Conservation (phyloP, 2,329 filamentous ascomycete species). For the Hyphodiscus sp. region DNA sequence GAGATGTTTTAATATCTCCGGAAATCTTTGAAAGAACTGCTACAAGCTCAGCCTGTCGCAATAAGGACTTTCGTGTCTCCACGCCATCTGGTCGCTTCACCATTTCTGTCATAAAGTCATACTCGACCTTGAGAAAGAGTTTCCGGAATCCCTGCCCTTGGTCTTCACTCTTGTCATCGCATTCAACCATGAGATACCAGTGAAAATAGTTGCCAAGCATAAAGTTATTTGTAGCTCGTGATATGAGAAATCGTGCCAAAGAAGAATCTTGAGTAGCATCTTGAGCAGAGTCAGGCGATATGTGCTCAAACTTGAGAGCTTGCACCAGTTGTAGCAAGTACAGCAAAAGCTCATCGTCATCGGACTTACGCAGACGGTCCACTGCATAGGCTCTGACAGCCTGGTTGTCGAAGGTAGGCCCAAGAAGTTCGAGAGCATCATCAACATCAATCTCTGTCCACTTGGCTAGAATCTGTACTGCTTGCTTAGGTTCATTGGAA, state of each 20-base stretch:
- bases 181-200: conserved; percentile 99
- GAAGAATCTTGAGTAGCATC: conserved; percentile 70
- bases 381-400: conserved; percentile 91
- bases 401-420: conserved; percentile 83
- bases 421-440: conserved; percentile 88
- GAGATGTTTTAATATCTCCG: conserved; percentile 76
- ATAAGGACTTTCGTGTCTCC: conserved; percentile 67
- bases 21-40: conserved; percentile 83
- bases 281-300: conserved; percentile 53
- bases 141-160: conserved; percentile 70
- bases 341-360: conserved; percentile 83
- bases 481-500: conserved; percentile 76
- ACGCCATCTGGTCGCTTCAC: conserved; percentile 64
- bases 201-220: conserved; percentile 91
- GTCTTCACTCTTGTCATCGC: conserved; percentile 66
- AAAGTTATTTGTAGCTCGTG: conserved; percentile 80
- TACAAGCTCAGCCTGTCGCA: conserved; percentile 85
- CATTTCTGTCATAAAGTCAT: conserved; percentile 89
- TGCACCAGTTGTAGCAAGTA: conserved; percentile 94
- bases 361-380: conserved; percentile 81
- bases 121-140: conserved; percentile 88
- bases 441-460: conserved; percentile 98
- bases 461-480: conserved; percentile 79
- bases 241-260: conserved; percentile 81
- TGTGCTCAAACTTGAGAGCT: conserved; percentile 87